phyloP scores from a whole-genome alignment of 2,329 filamentous ascomycete genomes.

The Metarhizium album region DNA sequence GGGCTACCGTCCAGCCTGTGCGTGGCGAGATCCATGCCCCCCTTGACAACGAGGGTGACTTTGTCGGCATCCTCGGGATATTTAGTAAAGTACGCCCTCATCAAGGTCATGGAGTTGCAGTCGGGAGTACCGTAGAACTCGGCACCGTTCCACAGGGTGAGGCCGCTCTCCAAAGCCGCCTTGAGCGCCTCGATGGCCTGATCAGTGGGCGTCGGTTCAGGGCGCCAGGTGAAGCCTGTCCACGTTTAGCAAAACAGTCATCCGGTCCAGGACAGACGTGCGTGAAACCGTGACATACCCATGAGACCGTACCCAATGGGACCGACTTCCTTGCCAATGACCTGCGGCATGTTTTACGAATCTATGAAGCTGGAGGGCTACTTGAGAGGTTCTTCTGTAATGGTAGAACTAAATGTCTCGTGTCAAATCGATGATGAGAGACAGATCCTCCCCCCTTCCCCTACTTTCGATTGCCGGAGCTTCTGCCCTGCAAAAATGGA shows the following conservation, averaged over 20 bases:
- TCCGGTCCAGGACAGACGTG: neutral
- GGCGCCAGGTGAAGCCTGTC: constrained; percentile 33
- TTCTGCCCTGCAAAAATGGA: neutral
- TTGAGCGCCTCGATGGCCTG: constrained; percentile 44
- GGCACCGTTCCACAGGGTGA: constrained; percentile 49
- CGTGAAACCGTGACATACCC: constrained; percentile 25
- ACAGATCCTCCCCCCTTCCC: neutral
- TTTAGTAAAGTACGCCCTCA: constrained; percentile 51
- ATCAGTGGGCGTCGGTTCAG: constrained; percentile 28
- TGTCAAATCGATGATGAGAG: neutral
- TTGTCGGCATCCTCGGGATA: constrained; percentile 54
- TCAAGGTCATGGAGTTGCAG: constrained; percentile 46
- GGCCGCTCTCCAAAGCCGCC: constrained; percentile 34
- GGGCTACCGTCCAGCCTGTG: constrained; percentile 38
- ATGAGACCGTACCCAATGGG: constrained; percentile 44
- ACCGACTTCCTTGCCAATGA: constrained; percentile 33
- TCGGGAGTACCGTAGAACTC: constrained; percentile 54
- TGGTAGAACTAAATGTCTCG: neutral
- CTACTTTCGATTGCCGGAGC: neutral
- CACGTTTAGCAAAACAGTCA: neutral
- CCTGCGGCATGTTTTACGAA: neutral
- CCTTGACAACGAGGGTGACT: constrained; percentile 53
- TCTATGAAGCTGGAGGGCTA: no score
- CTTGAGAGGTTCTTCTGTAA: no score
- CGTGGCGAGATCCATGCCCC: constrained; percentile 27